phyloP scores from a whole-genome alignment of 352 stramenopile species.

The Phytopythium kandeliae region DNA sequence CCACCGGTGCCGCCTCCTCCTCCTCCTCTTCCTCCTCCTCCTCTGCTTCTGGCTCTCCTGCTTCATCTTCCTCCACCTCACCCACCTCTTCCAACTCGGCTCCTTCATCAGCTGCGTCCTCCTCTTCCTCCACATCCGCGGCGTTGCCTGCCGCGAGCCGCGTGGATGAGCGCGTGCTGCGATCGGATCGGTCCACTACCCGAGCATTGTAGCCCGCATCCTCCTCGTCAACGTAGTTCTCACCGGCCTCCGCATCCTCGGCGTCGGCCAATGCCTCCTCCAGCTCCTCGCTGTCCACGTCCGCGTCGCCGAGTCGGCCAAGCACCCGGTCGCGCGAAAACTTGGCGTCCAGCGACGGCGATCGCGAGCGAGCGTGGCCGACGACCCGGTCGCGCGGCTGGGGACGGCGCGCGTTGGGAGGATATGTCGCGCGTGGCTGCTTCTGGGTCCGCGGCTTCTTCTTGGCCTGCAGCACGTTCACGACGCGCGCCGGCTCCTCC shows the following conservation, averaged over 20 bases:
- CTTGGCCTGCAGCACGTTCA: slow-evolving; percentile 18
- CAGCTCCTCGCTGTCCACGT: slow-evolving; percentile 7
- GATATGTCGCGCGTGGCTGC: not conserved
- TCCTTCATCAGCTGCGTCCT: not conserved
- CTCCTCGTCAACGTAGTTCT: slow-evolving; percentile 24
- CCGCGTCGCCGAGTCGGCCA: not conserved
- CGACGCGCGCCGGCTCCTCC: slow-evolving; percentile 8
- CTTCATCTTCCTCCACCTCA: slow-evolving; percentile 27
- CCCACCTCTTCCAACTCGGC: slow-evolving; percentile 25
- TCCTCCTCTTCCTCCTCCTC: slow-evolving; percentile 39
- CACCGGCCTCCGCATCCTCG: slow-evolving; percentile 16
- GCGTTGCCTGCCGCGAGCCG: not conserved
- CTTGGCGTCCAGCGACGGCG: not conserved
- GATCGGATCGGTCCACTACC: not conserved
- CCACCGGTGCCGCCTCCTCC: slow-evolving; percentile 57
- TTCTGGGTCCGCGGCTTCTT: slow-evolving; percentile 22
- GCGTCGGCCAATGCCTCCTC: slow-evolving; percentile 31
- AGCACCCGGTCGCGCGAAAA: not conserved
- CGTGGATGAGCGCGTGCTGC: not conserved
- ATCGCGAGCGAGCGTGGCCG: too few species aligned
- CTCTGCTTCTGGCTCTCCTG: slow-evolving; percentile 21
- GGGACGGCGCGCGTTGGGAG: slow-evolving; percentile 1
- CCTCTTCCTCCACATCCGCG: not conserved
- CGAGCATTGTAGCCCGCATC: slow-evolving; percentile 14
- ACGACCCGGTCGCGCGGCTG: not conserved